Evolutionary conservation across 306 rosid genomes (phyloP).

Genomic region (Acmispon strigosus): DNA sequence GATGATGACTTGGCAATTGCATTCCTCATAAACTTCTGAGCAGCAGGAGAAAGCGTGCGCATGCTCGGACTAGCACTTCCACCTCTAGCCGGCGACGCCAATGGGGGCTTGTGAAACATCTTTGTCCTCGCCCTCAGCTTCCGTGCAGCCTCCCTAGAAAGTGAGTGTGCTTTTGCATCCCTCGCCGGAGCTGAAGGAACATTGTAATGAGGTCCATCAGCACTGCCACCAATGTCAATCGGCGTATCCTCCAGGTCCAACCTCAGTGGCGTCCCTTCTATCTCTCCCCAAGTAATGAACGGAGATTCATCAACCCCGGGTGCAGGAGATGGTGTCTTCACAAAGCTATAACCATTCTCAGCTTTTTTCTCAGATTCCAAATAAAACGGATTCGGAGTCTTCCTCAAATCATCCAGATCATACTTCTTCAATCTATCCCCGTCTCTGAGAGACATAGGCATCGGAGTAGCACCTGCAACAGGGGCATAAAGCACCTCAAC

Average conservation of each 20-base stretch:
- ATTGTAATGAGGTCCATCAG: conserved; percentile 85
- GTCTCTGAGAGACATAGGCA: conserved; percentile 50
- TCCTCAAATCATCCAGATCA: conserved; percentile 94
- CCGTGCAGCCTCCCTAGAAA: conserved; percentile 83
- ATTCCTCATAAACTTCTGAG: conserved; percentile 91
- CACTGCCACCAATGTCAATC: conserved; percentile 73
- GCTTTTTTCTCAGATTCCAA: conserved; percentile 71
- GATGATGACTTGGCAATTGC: conserved; percentile 77
- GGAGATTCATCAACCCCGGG: conserved; percentile 92
- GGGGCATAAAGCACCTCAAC: conserved; percentile 75
- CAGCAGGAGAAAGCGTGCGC: conserved; percentile 83
- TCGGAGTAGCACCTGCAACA: conserved; percentile 72
- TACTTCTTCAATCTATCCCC: conserved; percentile 78
- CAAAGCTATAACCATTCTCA: conserved; percentile 80
- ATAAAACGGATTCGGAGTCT: conserved; percentile 82
- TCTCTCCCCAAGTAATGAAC: conserved; percentile 94
- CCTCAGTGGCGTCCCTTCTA: conserved; percentile 92
- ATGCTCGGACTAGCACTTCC: conserved; percentile 91
- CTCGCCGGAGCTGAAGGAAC: conserved; percentile 67
- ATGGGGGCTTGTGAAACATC: conserved; percentile 79
- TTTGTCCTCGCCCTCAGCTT: conserved; percentile 80
- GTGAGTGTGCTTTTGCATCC: conserved; percentile 88
- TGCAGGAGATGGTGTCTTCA: conserved; percentile 89
- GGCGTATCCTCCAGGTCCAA: conserved; percentile 84
- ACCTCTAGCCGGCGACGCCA: conserved; percentile 81